Evolutionary conservation across 169 alveolate species (phyloP).

Genomic region (Plasmodium billcollinsi): DNA sequence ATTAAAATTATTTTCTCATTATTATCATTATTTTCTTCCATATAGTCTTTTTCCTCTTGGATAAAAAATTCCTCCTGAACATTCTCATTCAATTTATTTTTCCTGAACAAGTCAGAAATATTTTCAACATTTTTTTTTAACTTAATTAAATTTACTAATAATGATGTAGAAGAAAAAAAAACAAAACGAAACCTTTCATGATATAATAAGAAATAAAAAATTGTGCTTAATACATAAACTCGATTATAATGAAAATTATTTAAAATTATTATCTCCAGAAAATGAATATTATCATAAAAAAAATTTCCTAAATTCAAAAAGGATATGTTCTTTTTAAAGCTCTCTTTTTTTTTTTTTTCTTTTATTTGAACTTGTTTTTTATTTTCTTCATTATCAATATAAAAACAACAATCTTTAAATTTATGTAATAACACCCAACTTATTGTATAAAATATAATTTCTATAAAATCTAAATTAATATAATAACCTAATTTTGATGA

Average conservation of each 20-base stretch:
- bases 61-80: not conserved
- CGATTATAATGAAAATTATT: constrained; percentile 33
- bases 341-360: not conserved
- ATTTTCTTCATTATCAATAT: not conserved
- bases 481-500: not conserved
- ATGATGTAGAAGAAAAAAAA: constrained; percentile 6
- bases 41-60: not conserved
- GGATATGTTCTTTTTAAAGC: constrained; percentile 4
- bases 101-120: constrained; percentile 18
- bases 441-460: constrained; percentile 56
- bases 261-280: constrained; percentile 37
- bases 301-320: constrained; percentile 30
- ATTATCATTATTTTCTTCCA: not conserved
- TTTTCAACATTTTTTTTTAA: constrained; percentile 35
- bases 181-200: constrained; percentile 36
- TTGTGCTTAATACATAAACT: constrained; percentile 34
- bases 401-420: constrained; percentile 4
- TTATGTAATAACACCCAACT: constrained; percentile 44
- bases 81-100: constrained; percentile 29
- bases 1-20: not conserved
- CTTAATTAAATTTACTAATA: constrained; percentile 44
- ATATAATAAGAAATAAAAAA: constrained; percentile 46
- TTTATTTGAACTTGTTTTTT: not conserved
- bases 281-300: constrained; percentile 37
- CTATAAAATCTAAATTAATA: constrained; percentile 32